A percentile compares a stretch with the other conserved stretches of the same genome.
These are phyloP conservation scores for Extremus antarcticus DNA, from an alignment of 495 filamentous ascomycete genomes.

Conservation along the genomic window DNA sequence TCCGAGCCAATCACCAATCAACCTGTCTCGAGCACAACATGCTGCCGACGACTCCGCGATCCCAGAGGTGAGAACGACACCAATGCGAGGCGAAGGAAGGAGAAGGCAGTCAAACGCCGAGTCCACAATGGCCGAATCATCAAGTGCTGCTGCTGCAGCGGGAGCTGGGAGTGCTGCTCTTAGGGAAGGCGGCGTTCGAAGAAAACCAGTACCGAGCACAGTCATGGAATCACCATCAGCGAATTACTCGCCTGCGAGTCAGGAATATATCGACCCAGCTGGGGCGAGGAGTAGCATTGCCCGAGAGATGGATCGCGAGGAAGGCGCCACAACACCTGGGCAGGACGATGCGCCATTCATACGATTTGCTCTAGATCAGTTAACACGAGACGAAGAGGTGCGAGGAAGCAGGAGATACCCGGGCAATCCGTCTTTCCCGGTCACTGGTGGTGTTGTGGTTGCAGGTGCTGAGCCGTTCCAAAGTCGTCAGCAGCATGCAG, in stretches of 20 bases:
- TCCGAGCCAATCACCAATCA: background rate
- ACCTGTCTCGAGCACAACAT: background rate
- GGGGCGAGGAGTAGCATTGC: conserved; percentile 10
- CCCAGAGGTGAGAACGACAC: conserved; percentile 20
- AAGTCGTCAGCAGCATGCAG: background rate
- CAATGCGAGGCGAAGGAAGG: conserved; percentile 15
- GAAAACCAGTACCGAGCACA: conserved; percentile 18
- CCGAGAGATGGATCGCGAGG: conserved; percentile 26
- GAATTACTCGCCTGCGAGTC: background rate
- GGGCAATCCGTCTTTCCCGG: background rate
- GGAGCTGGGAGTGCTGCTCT: background rate
- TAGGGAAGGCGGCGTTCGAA: conserved; percentile 12
- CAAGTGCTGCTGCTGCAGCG: background rate
- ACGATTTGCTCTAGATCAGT: conserved; percentile 60
- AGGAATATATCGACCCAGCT: conserved; percentile 4
- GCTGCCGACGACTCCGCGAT: background rate
- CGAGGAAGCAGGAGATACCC: conserved; percentile 13
- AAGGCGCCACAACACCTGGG: conserved; percentile 47
- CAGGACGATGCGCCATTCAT: conserved; percentile 60
- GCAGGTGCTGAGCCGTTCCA: background rate
- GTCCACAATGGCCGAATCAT: background rate
- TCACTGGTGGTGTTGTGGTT: background rate
- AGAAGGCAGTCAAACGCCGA: background rate
- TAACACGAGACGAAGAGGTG: conserved; percentile 55
- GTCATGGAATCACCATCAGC: conserved; percentile 10